Base-by-base conservation (phyloP, 768 basidiomycete species). In the Astraeus odoratus region DNA sequence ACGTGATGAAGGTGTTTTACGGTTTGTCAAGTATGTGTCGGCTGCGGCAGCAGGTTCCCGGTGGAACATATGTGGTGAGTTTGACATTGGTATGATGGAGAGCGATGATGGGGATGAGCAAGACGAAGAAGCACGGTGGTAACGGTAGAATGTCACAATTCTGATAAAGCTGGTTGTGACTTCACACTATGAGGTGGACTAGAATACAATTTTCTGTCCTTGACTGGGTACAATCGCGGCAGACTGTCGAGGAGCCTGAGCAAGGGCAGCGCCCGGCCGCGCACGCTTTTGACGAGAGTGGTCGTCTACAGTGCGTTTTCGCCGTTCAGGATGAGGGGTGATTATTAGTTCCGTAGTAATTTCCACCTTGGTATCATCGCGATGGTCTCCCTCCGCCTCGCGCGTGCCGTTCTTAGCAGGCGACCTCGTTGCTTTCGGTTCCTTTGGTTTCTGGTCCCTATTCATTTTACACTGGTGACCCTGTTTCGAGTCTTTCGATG, bases 61-160 rank as follows among this genome's bases (percentile, higher is more conserved):
- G 43, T 98, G 92, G 92, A 95, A 98, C 60, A 68, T 97, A 9
- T 89, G 83, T 51, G 84, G 82, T 3, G 95, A 98, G 67, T 97
- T 86, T 61, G 90, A 92, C 57, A 83, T 96, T 8, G 92, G 89
- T 2, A 80, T 85, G 70, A 60, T 90, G 19, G 77, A 85, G 57
- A 75, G 76, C 52, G 78, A 78, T 1, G 76, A 77, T 8, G 60
- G 58, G 31, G 49, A 61, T n/a, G 50, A 53, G 23, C 44, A 42
- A 29, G 33, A 39, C 44, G 52, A 47, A 25, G 33, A 37, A 31
- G 34, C 43, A 13, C 25, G 29, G 23, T 22, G 18, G 20, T 18
- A 8, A 8, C n/a, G 24, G 24, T 37, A 38, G 26, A 29, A 26
- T 8, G 22, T 22, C 20, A 19, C 26, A 18, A 38, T 44, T 38